A percentile compares a stretch with the other conserved stretches of the same genome.
phyloP scores from a whole-genome alignment of 306 rosid species.

The Luffa acutangula region DNA sequence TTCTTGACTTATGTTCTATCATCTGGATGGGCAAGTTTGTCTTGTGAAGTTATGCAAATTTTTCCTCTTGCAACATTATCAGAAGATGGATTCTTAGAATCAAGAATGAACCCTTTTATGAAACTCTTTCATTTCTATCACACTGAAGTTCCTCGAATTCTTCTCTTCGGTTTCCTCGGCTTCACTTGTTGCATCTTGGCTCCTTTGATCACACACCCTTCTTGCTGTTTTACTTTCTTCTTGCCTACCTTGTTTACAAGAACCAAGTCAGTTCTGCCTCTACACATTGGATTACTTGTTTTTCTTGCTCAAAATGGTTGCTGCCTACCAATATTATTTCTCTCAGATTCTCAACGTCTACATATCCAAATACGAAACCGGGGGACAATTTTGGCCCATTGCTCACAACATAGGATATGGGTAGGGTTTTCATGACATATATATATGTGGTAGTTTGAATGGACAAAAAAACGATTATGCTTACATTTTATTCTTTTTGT shows the following conservation, averaged over 20 bases:
- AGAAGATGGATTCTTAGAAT: conserved; percentile 36
- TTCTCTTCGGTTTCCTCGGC: conserved; percentile 80
- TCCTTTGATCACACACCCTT: conserved; percentile 80
- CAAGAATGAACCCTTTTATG: conserved; percentile 28
- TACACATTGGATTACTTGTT: background rate
- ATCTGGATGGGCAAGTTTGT: conserved; percentile 95
- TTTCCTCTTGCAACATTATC: conserved; percentile 53
- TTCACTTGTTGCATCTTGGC: conserved; percentile 76
- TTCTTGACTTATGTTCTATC: conserved; percentile 86
- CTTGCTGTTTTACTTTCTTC: conserved; percentile 64
- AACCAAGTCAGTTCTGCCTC: conserved; percentile 60
- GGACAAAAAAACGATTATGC: too few relatives aligned
- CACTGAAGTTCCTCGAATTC: conserved; percentile 78
- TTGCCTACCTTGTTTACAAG: conserved; percentile 77
- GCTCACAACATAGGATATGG: conserved; percentile 64
- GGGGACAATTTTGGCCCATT: conserved; percentile 79
- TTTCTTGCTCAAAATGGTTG: background rate
- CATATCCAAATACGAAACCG: conserved; percentile 46
- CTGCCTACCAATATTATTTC: background rate
- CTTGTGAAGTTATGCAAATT: conserved; percentile 68
- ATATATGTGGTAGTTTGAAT: too few relatives aligned
- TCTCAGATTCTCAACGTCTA: conserved; percentile 81
- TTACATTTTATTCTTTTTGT: too few relatives aligned
- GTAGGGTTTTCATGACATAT: too few relatives aligned
- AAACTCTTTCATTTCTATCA: conserved; percentile 63